Evolutionary conservation across 1,139 yeast species (phyloP).

Genomic region (Nakaseomyces nivariensis): DNA sequence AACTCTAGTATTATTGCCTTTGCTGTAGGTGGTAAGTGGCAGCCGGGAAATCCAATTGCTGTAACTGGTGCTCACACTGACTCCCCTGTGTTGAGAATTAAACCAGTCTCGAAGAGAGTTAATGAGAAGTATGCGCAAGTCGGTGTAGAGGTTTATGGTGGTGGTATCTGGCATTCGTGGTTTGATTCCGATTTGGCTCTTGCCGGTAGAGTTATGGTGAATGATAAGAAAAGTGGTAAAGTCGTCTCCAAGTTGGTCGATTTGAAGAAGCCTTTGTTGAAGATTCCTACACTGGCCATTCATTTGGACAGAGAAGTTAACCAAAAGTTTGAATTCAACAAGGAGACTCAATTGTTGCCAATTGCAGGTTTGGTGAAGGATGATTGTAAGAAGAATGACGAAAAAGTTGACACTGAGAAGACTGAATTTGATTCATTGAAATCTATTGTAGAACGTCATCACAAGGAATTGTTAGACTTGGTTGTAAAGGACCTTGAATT

Average conservation of each 20-base stretch:
- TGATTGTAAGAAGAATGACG: slow-evolving; percentile 30
- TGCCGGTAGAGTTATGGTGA: slow-evolving; percentile 83
- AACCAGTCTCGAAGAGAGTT: slow-evolving; percentile 72
- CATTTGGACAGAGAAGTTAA: slow-evolving; percentile 76
- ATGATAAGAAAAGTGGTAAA: slow-evolving; percentile 38
- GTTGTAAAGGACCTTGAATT: slow-evolving; percentile 58
- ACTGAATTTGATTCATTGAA: slow-evolving; percentile 55
- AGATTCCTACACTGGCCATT: slow-evolving; percentile 92
- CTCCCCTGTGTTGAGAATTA: slow-evolving; percentile 83
- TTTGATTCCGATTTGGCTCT: slow-evolving; percentile 87
- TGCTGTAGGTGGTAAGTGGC: slow-evolving; percentile 63
- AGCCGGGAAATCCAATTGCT: slow-evolving; percentile 76
- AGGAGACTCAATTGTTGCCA: slow-evolving; percentile 78
- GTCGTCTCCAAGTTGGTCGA: slow-evolving; percentile 62
- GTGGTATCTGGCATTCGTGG: slow-evolving; percentile 82
- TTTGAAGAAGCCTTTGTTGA: slow-evolving; percentile 70
- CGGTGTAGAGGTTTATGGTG: slow-evolving; percentile 93
- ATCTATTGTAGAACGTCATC: slow-evolving; percentile 64
- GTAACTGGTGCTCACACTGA: slow-evolving; percentile 94
- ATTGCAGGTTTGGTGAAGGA: slow-evolving; percentile 63
- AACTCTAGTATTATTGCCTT: slow-evolving; percentile 84
- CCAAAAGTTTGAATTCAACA: slow-evolving; percentile 77
- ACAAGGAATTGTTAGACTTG: slow-evolving; percentile 53
- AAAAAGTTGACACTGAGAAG: slow-evolving; percentile 23
- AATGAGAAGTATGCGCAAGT: slow-evolving; percentile 77